Evolutionary conservation across 2,329 filamentous ascomycete genomes (phyloP).

Genomic region (Metarhizium album): DNA sequence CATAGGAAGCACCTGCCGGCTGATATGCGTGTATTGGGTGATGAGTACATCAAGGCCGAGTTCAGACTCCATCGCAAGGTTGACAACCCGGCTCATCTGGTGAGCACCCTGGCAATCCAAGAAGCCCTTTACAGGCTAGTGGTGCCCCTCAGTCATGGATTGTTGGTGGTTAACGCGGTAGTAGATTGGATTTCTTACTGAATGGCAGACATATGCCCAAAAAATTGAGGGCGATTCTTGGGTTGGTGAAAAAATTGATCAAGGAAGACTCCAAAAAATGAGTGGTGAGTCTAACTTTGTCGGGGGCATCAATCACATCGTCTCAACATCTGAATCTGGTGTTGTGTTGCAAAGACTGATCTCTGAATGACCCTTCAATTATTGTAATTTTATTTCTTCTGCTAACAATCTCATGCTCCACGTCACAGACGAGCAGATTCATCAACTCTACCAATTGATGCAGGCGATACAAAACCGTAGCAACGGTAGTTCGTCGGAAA

Average conservation of each 20-base stretch:
- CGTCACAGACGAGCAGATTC: slow-evolving; percentile 72
- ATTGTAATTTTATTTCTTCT: no score
- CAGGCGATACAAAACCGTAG: slow-evolving; percentile 51
- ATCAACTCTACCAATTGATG: slow-evolving; percentile 92
- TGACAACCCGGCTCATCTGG: slow-evolving; percentile 87
- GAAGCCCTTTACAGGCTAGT: neutral
- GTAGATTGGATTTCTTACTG: slow-evolving; percentile 87
- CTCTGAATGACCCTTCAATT: neutral
- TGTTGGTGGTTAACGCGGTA: neutral
- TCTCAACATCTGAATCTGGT: neutral
- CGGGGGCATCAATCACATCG: no score
- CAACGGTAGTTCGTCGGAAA: slow-evolving; percentile 16
- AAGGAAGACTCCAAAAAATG: slow-evolving; percentile 80
- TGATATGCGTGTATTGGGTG: slow-evolving; percentile 73
- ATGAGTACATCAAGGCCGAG: slow-evolving; percentile 88
- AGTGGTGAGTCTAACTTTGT: slow-evolving; percentile 52
- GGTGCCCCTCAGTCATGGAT: neutral
- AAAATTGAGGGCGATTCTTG: slow-evolving; percentile 80
- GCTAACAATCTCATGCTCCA: neutral
- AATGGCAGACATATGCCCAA: slow-evolving; percentile 95
- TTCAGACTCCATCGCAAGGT: slow-evolving; percentile 74
- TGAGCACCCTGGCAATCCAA: slow-evolving; percentile 28
- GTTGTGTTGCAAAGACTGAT: neutral
- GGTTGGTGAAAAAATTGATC: slow-evolving; percentile 76
- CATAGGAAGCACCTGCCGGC: slow-evolving; percentile 68